Percentiles rank a stretch among this genome's conserved stretches.
phyloP scores from a whole-genome alignment of 805 yeast genomes.

The Yarrowia sp. region DNA sequence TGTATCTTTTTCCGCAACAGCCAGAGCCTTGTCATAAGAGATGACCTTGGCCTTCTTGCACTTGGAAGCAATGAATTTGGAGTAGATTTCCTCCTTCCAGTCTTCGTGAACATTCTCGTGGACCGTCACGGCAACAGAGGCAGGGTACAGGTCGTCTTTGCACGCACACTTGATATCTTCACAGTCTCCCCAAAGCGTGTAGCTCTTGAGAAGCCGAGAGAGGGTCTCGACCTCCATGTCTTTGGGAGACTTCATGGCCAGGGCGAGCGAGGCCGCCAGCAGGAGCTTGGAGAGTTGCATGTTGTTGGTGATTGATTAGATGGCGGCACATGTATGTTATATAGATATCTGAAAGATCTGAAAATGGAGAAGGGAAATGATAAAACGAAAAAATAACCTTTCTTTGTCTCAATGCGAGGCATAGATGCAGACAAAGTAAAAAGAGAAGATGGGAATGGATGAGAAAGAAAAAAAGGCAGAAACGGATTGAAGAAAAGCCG shows the following conservation, averaged over 20 bases:
- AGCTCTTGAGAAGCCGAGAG: neutral
- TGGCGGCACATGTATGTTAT: neutral
- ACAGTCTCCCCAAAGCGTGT: constrained; percentile 25
- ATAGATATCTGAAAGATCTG: constrained; percentile 10
- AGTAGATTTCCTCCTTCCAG: constrained; percentile 1
- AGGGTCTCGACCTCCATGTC: constrained; percentile 8
- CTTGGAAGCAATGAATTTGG: neutral
- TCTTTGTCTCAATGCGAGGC: too few species aligned
- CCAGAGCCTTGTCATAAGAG: neutral
- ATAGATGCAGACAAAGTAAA: too few species aligned
- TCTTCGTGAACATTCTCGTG: neutral
- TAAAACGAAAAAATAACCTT: too few species aligned
- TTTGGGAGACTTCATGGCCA: neutral
- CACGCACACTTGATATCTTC: constrained; percentile 37
- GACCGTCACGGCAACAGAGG: constrained; percentile 33
- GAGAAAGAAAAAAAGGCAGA: too few species aligned
- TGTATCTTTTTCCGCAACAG: neutral
- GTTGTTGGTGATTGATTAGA: constrained; percentile 8
- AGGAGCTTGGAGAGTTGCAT: neutral
- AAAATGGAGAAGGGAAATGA: too few species aligned
- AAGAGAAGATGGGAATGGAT: too few species aligned
- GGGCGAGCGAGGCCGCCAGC: neutral
- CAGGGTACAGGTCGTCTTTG: constrained; percentile 32
- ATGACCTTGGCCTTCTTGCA: neutral
- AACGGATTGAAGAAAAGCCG: too few species aligned